Conservation (phyloP, 1,284 basidiomycete genomes). For the Cystobasidium pallidum region DNA sequence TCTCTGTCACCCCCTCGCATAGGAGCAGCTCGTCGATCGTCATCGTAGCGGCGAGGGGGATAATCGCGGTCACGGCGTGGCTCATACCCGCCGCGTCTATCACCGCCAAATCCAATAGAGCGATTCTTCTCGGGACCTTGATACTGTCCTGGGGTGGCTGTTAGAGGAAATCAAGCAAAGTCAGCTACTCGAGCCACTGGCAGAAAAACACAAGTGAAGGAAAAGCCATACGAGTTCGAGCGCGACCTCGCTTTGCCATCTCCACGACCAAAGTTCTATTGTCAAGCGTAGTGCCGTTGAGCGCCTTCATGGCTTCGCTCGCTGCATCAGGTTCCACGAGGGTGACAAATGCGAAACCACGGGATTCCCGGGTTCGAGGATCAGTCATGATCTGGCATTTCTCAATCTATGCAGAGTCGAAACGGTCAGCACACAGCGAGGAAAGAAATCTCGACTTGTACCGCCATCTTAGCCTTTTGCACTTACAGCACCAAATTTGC, state of each 20-base stretch:
- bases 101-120: constrained; percentile 56
- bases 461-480: background rate
- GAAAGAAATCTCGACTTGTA: background rate
- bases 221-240: constrained; percentile 67
- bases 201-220: no score
- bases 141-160: constrained; percentile 86
- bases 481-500: constrained; percentile 84
- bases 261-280: constrained; percentile 85
- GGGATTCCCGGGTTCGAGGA: constrained; percentile 91
- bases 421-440: background rate
- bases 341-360: constrained; percentile 97
- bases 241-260: constrained; percentile 91
- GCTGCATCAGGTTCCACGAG: constrained; percentile 86
- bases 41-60: constrained; percentile 30
- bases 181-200: no score
- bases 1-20: constrained; percentile 43
- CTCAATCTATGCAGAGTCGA: constrained; percentile 55
- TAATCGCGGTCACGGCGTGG: constrained; percentile 31
- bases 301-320: constrained; percentile 78
- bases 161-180: background rate
- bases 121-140: constrained; percentile 82
- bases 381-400: constrained; percentile 95
- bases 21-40: constrained; percentile 40
- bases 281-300: constrained; percentile 79
- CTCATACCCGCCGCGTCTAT: constrained; percentile 51